Conservation (phyloP, 768 basidiomycete genomes). For the Pleurotus citrinopileatus region DNA sequence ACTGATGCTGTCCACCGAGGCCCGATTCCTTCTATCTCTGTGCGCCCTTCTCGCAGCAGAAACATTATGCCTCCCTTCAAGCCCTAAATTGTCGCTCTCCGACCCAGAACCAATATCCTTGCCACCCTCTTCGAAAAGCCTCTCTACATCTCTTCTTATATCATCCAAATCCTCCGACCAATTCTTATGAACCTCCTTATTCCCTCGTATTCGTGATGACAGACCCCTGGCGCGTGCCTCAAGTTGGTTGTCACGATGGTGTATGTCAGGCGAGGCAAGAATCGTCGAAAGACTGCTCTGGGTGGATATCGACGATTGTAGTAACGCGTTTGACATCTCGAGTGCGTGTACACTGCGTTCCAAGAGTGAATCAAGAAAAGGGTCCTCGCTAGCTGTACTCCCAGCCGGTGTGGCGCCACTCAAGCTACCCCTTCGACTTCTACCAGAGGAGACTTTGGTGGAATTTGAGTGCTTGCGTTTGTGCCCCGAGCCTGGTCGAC, state of each 20-base stretch:
- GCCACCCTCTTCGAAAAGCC: conserved; percentile 40
- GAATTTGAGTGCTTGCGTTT: conserved; percentile 19
- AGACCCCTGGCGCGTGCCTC: conserved; percentile 50
- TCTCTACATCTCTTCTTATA: conserved; percentile 62
- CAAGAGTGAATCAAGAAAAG: conserved; percentile 72
- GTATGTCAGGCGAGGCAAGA: conserved; percentile 38
- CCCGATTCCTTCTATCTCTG: conserved; percentile 2
- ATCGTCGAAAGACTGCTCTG: conserved; percentile 51
- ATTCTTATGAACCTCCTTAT: conserved; percentile 39
- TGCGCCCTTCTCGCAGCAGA: conserved; percentile 5
- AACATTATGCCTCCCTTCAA: background rate
- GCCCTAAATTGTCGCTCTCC: background rate
- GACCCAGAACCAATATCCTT: conserved; percentile 8
- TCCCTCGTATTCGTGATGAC: conserved; percentile 47
- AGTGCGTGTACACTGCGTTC: conserved; percentile 82
- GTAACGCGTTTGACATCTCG: conserved; percentile 79
- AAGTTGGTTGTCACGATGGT: conserved; percentile 41
- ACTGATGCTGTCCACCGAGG: conserved; percentile 30
- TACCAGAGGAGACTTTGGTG: conserved; percentile 28
- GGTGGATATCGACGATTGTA: conserved; percentile 74
- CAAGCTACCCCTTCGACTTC: conserved; percentile 13
- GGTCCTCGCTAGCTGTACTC: conserved; percentile 37
- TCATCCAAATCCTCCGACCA: conserved; percentile 72
- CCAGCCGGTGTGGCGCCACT: conserved; percentile 13
- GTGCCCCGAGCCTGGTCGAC: conserved; percentile 29